Conservation (phyloP, 2,329 filamentous ascomycete genomes). For the Neonectria magnoliae region DNA sequence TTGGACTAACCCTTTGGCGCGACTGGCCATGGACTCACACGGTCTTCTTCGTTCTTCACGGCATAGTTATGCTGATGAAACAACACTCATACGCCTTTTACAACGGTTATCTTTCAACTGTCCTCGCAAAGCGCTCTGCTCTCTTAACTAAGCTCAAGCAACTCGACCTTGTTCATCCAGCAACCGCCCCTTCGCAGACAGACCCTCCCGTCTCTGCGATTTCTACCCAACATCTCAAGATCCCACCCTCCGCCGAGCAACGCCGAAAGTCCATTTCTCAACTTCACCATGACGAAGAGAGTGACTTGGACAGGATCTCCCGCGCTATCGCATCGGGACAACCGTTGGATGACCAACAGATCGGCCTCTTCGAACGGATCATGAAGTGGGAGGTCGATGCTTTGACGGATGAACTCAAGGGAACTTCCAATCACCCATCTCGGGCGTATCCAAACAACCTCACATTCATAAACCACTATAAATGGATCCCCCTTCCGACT, state of each 20-base stretch:
- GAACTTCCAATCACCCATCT: constrained; percentile 62
- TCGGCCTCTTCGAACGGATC: constrained; percentile 70
- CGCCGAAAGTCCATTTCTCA: constrained; percentile 54
- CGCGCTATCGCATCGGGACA: constrained; percentile 68
- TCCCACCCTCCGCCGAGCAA: constrained; percentile 54
- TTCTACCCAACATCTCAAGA: constrained; percentile 57
- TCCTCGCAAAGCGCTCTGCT: constrained; percentile 61
- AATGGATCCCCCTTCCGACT: constrained; percentile 80
- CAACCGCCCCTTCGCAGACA: constrained; percentile 54
- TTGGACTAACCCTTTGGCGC: constrained; percentile 73
- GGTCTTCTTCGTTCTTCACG: constrained; percentile 80
- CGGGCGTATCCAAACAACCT: constrained; percentile 76
- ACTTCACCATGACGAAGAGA: constrained; percentile 49
- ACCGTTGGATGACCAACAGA: constrained; percentile 69
- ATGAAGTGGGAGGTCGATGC: constrained; percentile 74
- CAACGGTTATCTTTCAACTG: constrained; percentile 75
- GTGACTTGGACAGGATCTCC: constrained; percentile 69
- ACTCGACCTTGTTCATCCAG: constrained; percentile 63
- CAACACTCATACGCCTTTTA: constrained; percentile 84
- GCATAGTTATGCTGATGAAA: constrained; percentile 83
- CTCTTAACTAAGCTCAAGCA: constrained; percentile 63
- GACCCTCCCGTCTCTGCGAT: constrained; percentile 54
- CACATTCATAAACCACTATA: constrained; percentile 70
- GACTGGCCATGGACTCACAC: constrained; percentile 88
- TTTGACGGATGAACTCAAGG: constrained; percentile 71